These are phyloP conservation scores for Purpureocillium takamizusanense DNA, from an alignment of 2,329 filamentous ascomycete genomes.

Conservation along the genomic window DNA sequence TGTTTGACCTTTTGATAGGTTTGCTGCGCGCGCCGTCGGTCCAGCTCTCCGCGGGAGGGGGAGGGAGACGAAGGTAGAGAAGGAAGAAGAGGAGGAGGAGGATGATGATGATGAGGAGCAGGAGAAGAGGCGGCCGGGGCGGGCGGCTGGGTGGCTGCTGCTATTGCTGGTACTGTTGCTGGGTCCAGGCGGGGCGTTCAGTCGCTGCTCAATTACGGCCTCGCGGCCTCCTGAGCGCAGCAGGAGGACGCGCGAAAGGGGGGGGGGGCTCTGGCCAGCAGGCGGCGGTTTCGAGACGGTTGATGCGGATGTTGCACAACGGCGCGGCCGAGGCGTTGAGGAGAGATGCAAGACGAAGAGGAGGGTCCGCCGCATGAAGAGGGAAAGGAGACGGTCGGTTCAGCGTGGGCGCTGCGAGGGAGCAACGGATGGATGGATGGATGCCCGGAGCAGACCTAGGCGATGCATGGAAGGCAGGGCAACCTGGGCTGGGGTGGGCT, in stretches of 20 bases:
- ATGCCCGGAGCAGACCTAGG: no score
- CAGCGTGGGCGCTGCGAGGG: neutral
- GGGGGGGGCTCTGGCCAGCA: constrained; percentile 1
- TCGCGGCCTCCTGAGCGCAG: no score
- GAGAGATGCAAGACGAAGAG: neutral
- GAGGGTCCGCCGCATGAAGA: neutral
- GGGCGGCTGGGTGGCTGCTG: no score
- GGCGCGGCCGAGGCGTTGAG: neutral
- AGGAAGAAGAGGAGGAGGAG: constrained; percentile 1
- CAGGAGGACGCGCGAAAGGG: neutral
- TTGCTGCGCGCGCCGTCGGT: no score
- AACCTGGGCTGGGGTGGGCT: no score
- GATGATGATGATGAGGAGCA: constrained; percentile 9
- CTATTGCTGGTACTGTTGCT: no score
- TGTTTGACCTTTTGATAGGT: no score
- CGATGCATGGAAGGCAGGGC: neutral
- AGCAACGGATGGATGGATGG: no score
- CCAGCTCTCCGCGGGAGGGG: constrained; percentile 2
- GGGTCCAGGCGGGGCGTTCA: constrained; percentile 5
- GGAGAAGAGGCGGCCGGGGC: constrained; percentile 2
- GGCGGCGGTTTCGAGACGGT: neutral
- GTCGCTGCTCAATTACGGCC: constrained; percentile 6
- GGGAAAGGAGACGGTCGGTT: neutral
- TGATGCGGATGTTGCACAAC: neutral
- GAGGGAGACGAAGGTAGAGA: constrained; percentile 5